Base-by-base conservation (phyloP, 352 stramenopile genomes). In the Phytopythium oedochilum region DNA sequence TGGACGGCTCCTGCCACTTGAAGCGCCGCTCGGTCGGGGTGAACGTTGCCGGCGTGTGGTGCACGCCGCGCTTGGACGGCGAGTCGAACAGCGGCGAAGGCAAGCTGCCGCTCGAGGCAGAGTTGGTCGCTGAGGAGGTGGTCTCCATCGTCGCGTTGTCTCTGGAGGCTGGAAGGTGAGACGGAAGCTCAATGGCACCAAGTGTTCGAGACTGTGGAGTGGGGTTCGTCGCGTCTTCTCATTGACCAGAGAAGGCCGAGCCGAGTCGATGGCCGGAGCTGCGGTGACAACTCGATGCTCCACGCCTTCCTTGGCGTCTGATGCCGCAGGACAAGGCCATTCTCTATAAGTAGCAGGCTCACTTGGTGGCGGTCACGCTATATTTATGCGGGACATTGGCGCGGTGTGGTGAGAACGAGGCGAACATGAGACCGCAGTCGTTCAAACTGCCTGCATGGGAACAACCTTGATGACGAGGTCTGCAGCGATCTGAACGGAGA, bases 11-110 rank as follows among this genome's bases (percentile, higher is more conserved):
- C 59, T 93, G 80, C 83, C 83, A 93, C 46, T 75, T 61, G 63
- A 92, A 93, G 9, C 83, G 81, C 25, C 66, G 68, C 54, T 93
- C 83, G 0, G 83, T 88, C 0, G 83, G 66, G 18, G 59, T 83
- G 61, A 72, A 92, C 1, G 83, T 70, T n/a, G 73, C 71, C n/a
- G 76, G 68, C 5, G 83, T 75, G 55, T 87, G 75, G 58, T 91
- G 79, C 20, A 86, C 70, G 28, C 83, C 83, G 55, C 70, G 50
- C 63, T 93, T 93, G 52, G 83, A 88, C 25, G 83, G 71, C 23
- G 77, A 87, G 39, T 88, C 67, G 51, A 92, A 93, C 20, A 93
- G 63, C 59, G 78, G 74, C 22, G 57, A 55, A 48, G 75, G 68
- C 2, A 64, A 42, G 42, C 55, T 66, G 15, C 51, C 59, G 5